Conservation (phyloP, 352 stramenopile genomes). For the Plasmopara muralis region DNA sequence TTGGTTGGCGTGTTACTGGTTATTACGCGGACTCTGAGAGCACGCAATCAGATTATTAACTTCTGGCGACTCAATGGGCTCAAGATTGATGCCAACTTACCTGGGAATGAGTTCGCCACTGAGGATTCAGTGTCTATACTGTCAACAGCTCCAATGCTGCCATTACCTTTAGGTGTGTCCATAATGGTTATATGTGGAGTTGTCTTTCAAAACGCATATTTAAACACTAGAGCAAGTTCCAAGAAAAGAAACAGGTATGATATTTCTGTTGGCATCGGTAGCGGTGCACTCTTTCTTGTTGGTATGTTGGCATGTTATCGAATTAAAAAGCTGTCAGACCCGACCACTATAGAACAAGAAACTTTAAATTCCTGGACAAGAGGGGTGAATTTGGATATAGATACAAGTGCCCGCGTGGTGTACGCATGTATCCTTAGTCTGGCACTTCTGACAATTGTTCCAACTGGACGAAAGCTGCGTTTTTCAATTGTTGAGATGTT, state of each 20-base stretch:
- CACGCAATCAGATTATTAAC: slow-evolving; percentile 85
- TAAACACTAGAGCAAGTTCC: background rate
- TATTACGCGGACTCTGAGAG: slow-evolving; percentile 52
- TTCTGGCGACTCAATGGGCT: slow-evolving; percentile 73
- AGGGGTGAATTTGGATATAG: slow-evolving; percentile 20
- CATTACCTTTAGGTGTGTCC: slow-evolving; percentile 22
- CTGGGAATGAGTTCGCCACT: slow-evolving; percentile 64
- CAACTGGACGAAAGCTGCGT: slow-evolving; percentile 4
- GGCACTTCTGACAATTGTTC: slow-evolving; percentile 4
- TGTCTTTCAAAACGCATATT: slow-evolving; percentile 26
- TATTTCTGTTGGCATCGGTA: slow-evolving; percentile 7
- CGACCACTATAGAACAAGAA: slow-evolving; percentile 3
- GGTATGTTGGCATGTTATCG: slow-evolving; percentile 20
- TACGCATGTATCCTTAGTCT: slow-evolving; percentile 29
- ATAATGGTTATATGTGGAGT: slow-evolving; percentile 32
- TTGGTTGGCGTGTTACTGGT: slow-evolving; percentile 32
- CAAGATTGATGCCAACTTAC: slow-evolving; percentile 30
- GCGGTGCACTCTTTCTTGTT: slow-evolving; percentile 19
- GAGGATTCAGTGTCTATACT: slow-evolving; percentile 80
- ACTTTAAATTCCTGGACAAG: slow-evolving; percentile 2
- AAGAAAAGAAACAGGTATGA: background rate
- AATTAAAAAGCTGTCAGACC: slow-evolving; percentile 21
- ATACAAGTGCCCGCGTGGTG: slow-evolving; percentile 42
- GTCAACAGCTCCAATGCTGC: slow-evolving; percentile 53
- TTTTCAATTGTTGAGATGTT: slow-evolving; percentile 35